Percentiles rank a stretch among this genome's conserved stretches.
Conservation (phyloP, 1,139 yeast species). For the Saccharomyces hybrid region DNA sequence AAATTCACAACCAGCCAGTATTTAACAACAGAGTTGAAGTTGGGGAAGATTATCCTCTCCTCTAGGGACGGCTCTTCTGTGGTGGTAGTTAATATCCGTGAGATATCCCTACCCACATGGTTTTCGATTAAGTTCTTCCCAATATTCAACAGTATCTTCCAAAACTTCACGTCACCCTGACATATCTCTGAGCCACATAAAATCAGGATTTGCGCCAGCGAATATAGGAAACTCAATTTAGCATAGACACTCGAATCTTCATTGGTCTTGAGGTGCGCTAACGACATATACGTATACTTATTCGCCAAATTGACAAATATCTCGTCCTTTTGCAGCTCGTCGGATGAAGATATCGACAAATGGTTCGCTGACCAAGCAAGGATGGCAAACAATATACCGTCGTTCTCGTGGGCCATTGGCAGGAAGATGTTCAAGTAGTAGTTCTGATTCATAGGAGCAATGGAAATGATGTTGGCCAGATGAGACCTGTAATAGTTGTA, state of each 20-base stretch:
- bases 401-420: conserved; percentile 66
- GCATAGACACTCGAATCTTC: neutral
- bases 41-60: conserved; percentile 40
- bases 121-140: conserved; percentile 52
- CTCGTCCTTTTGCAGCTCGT: conserved; percentile 42
- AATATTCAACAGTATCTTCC: conserved; percentile 56
- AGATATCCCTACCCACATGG: conserved; percentile 46
- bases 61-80: conserved; percentile 8
- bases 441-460: conserved; percentile 60
- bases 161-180: conserved; percentile 63
- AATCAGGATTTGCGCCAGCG: conserved; percentile 55
- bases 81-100: conserved; percentile 33
- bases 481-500: conserved; percentile 61
- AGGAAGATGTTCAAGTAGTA: conserved; percentile 66
- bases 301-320: conserved; percentile 31
- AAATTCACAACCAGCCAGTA: conserved; percentile 76
- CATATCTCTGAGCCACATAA: conserved; percentile 69
- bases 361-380: conserved; percentile 65
- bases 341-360: conserved; percentile 33
- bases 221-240: conserved; percentile 10
- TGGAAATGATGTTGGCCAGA: conserved; percentile 51
- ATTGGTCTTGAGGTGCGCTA: conserved; percentile 11
- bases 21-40: conserved; percentile 23
- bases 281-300: conserved; percentile 15
- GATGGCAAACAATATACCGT: conserved; percentile 60